Conservation (phyloP, 2,329 filamentous ascomycete species). For the Monilinia aucupariae region DNA sequence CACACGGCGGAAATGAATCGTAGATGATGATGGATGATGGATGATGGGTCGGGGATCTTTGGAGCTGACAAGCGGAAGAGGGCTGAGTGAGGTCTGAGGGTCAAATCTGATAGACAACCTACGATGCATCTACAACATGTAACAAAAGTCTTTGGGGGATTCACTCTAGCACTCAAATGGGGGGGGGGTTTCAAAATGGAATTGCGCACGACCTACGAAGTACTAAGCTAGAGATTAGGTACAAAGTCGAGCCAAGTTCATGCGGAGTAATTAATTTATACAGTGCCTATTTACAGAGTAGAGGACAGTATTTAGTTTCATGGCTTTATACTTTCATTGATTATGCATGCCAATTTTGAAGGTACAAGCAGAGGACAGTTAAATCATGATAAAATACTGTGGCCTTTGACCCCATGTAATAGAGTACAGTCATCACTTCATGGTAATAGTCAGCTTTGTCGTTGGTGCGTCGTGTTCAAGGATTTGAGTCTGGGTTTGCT, state of each 20-base stretch:
- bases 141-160: constrained; percentile 1
- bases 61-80: not conserved
- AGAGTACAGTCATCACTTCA: too few species aligned
- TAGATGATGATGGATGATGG: constrained; percentile 17
- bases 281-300: too few species aligned
- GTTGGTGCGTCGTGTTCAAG: too few species aligned
- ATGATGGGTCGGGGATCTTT: not conserved
- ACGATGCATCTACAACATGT: constrained; percentile 2
- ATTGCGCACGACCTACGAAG: constrained; percentile 12
- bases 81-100: not conserved
- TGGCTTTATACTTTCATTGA: too few species aligned
- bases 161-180: constrained; percentile 5
- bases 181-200: constrained; percentile 10
- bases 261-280: constrained; percentile 2
- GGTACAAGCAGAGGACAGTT: too few species aligned
- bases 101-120: constrained; percentile 2
- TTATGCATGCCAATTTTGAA: too few species aligned
- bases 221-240: not conserved
- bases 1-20: constrained; percentile 29
- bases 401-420: too few species aligned
- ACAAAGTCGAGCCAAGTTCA: not conserved
- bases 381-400: too few species aligned
- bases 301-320: too few species aligned
- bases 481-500: too few species aligned
- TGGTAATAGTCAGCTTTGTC: too few species aligned